These are phyloP conservation scores for Mrakia blollopis DNA, from an alignment of 768 basidiomycete genomes.

Conservation along the genomic window DNA sequence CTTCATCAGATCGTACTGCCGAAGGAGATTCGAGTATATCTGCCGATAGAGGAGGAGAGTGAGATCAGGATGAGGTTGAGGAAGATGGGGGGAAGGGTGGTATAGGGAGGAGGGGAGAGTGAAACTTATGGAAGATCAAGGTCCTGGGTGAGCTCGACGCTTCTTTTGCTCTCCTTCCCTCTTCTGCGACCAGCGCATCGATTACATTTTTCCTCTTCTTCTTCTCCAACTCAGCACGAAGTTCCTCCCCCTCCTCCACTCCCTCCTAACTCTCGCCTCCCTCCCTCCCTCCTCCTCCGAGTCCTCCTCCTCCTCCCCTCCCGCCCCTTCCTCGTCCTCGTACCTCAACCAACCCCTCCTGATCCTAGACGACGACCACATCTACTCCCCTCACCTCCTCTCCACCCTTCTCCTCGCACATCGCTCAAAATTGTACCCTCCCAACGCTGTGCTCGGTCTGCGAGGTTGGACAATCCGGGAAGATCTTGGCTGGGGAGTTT, in stretches of 20 bases:
- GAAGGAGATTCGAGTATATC: constrained; percentile 3
- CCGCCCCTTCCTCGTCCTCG: background rate
- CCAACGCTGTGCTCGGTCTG: constrained; percentile 21
- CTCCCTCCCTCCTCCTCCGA: constrained; percentile 4
- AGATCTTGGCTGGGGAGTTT: constrained; percentile 30
- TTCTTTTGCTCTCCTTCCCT: too few relatives aligned
- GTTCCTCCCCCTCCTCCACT: constrained; percentile 3
- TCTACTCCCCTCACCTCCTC: constrained; percentile 24
- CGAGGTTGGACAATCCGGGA: constrained; percentile 30
- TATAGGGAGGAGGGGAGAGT: background rate
- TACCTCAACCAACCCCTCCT: background rate
- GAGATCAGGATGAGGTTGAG: background rate
- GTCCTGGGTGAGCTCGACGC: background rate
- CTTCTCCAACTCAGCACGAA: background rate
- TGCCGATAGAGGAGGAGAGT: background rate
- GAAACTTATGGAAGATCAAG: background rate
- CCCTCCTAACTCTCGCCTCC: too few relatives aligned
- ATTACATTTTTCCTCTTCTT: background rate
- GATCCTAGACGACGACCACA: constrained; percentile 32
- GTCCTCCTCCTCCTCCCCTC: background rate
- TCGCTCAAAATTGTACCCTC: background rate
- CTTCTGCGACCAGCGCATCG: too few relatives aligned
- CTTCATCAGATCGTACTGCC: background rate
- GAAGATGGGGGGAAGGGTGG: background rate
- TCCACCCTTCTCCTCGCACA: constrained; percentile 1